phyloP scores from a whole-genome alignment of 2,329 filamentous ascomycete species.

The Amauroascus niger region DNA sequence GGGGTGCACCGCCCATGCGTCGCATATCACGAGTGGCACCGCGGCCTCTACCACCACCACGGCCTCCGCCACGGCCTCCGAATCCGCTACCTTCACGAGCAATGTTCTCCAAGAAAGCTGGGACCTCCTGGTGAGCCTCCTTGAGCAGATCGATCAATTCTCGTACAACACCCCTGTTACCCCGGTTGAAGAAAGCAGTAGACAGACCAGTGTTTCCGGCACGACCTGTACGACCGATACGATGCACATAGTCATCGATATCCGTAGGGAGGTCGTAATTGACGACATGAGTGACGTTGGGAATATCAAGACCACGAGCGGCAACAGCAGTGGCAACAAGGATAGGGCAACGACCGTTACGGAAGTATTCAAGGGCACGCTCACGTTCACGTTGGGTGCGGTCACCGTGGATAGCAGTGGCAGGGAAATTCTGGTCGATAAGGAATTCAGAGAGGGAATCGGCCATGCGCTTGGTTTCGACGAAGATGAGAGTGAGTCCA shows the following conservation, averaged over 20 bases:
- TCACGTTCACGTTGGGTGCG: conserved; percentile 98
- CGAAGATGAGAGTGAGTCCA: conserved; percentile 91
- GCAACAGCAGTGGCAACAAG: conserved; percentile 95
- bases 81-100: conserved; percentile 82
- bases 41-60: conserved; percentile 60
- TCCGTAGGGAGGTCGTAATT: conserved; percentile 99
- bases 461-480: conserved; percentile 99
- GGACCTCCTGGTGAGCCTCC: conserved; percentile 96
- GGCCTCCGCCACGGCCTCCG: conserved; percentile 58
- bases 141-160: conserved; percentile 96
- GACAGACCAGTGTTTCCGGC: conserved; percentile 97
- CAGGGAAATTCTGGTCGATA: conserved; percentile 96
- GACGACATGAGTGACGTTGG: conserved; percentile 92
- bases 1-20: conserved; percentile 46
- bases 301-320: conserved; percentile 83
- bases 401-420: conserved; percentile 96
- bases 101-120: conserved; percentile 89
- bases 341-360: conserved; percentile 88
- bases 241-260: conserved; percentile 97
- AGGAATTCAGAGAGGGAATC: conserved; percentile 96
- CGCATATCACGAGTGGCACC: conserved; percentile 79
- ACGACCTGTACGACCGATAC: conserved; percentile 99
- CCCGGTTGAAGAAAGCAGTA: conserved; percentile 99
- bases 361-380: conserved; percentile 94
- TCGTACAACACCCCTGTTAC: conserved; percentile 94